Base-by-base conservation (phyloP, 805 yeast genomes). In the Pichia scutulata region DNA sequence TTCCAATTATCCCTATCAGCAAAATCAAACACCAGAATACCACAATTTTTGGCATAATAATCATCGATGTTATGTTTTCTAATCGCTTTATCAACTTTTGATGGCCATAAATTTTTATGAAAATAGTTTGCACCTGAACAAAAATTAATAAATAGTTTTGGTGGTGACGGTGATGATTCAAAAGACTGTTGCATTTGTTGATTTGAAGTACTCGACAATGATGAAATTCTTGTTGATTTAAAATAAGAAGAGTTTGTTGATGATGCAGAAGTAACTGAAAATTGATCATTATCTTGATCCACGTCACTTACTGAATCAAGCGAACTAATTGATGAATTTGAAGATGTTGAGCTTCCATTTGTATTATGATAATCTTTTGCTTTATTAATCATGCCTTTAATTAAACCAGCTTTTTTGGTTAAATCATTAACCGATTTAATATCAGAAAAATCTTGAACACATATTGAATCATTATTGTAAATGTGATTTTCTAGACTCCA, bases 381-480 rank as follows among this genome's bases (percentile, higher is more conserved):
- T 46, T 72, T 72, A 39, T 72, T 63, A 41, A 82, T 70, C 60
- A 82, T 74, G 28, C 75, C 71, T 60, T 77, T 79, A 55, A 85
- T 79, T 58, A 77, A 80, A 10, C 67, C 66, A 19, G 78, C 73
- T 63, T 86, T 86, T 58, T 73, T 77, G 18, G 71, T 63, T 51
- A 84, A 74, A 57, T 80, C 88, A 8, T 69, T 71, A 9, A 68
- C 71, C 39, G 67, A 63, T 52, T 73, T 70, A 51, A 86, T 71
- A 62, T 83, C 89, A 67, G 86, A 82, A 70, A 73, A 84, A 65
- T 86, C 93, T 66, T 86, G 93, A 18, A 85, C 86, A 23, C 75
- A 78, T 59, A 82, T 70, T 3, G 59, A 36, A 12, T 85, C 86
- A 48, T 84, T 70, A 61, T 82, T 87, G 58, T 82, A 88, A 52